Evolutionary conservation across 495 filamentous ascomycete species (phyloP), one percentile per base, ranked within the genome.

Genomic region (Penicillium cosmopolitanum): DNA sequence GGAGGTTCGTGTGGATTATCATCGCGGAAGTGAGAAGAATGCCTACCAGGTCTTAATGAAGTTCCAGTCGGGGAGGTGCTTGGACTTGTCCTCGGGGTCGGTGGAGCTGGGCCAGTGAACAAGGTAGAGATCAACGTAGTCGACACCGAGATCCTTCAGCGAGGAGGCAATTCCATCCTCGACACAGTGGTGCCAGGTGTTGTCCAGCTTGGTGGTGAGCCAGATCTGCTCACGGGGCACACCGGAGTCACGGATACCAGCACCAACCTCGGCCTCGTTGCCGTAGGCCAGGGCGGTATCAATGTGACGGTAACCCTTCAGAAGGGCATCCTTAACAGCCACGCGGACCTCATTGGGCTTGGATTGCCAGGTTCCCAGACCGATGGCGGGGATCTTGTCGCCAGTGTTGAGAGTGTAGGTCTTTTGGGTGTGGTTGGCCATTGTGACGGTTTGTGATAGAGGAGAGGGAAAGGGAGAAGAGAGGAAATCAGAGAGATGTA

Each of bases 151-250:
- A 64, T 80, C 82, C 75, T 87, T 85, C 54, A 96, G 81, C 5
- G 87, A 90, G 31, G 73, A 78, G 34, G 85, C 80, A 62, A 96
- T 84, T 42, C 86, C 91, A 70, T 90, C 85, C 43, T 86, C 71
- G 8, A 89, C 86, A 43, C 79, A 74, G 65, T 89, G 82, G 78
- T 96, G 92, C 84, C 85, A 91, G 51, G 86, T 76, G 80, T 94
- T 94, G 77, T 91, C 85, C 52, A 95, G 84, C 82, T 96, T 96
- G 62, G 91, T 95, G 44, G 92, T 94, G 71, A 96, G 77, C 84
- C 87, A 96, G 72, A 96, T 89, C 72, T 96, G 79, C 34, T 86
- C 82, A 40, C 92, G 87, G 31, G 91, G 88, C 1, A 96, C 86
- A 44, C 91, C 91, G 10, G 88, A 91, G 61, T 91, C 88, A 58